phyloP scores from a whole-genome alignment of 768 basidiomycete species.

The Phlebiopsis flavidoalba region DNA sequence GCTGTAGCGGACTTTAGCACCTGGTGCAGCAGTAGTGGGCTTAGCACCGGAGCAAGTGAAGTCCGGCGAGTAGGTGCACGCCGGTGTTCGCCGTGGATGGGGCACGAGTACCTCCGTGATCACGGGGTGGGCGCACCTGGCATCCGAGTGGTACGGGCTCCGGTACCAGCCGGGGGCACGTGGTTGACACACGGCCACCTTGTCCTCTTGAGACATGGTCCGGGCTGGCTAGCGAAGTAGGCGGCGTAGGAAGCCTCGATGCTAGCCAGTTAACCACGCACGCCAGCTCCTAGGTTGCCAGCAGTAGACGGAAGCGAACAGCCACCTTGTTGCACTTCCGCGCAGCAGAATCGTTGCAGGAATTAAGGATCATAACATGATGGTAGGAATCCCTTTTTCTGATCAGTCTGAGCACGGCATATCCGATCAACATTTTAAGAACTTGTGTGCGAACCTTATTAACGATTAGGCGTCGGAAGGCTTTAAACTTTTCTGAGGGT shows the following conservation, averaged over 20 bases:
- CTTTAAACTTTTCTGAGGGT: too few relatives aligned
- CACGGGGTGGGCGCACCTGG: constrained; percentile 17
- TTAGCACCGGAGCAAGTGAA: constrained; percentile 18
- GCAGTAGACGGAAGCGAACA: constrained; percentile 28
- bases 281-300: too few relatives aligned
- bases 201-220: too few relatives aligned
- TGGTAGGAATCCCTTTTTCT: too few relatives aligned
- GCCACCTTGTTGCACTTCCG: constrained; percentile 48
- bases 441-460: constrained; percentile 60
- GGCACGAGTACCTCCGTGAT: constrained; percentile 21
- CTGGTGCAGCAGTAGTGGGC: constrained; percentile 12
- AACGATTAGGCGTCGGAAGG: constrained; percentile 50
- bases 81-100: constrained; percentile 21
- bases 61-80: constrained; percentile 17
- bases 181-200: too few relatives aligned
- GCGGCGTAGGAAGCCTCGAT: constrained; percentile 36
- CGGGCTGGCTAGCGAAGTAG: too few relatives aligned
- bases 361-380: constrained; percentile 51
- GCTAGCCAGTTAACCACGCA: too few relatives aligned
- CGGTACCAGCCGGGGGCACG: too few relatives aligned
- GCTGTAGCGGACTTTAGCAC: background rate
- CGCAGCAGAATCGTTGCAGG: too few relatives aligned
- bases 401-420: too few relatives aligned
- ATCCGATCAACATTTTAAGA: constrained; percentile 15
- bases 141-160: constrained; percentile 27